Evolutionary conservation across 371 early-diverging fungal genomes (phyloP).

Genomic region (Zopfochytrium polystomum): DNA sequence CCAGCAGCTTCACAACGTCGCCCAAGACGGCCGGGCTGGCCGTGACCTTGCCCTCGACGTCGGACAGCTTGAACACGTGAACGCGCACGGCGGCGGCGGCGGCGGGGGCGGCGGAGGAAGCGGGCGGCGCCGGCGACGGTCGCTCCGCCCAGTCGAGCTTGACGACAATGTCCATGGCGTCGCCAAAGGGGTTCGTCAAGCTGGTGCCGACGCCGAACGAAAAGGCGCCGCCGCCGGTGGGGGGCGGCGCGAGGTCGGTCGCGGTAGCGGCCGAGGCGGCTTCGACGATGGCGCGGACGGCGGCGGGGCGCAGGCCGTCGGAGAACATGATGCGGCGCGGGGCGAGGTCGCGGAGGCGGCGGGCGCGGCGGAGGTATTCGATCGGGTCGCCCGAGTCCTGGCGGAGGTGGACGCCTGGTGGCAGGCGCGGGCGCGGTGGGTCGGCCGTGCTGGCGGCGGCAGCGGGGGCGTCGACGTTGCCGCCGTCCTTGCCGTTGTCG

Average conservation of each 20-base stretch:
- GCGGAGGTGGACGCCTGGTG: neutral
- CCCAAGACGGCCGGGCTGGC: no score
- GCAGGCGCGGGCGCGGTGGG: no score
- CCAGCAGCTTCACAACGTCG: no score
- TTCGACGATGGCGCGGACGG: neutral
- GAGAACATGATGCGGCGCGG: neutral
- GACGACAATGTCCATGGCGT: neutral
- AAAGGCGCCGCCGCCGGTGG: neutral
- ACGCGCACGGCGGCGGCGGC: neutral
- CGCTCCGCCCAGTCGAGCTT: neutral
- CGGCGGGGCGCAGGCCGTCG: neutral
- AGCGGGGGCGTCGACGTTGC: no score
- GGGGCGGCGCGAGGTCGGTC: no score
- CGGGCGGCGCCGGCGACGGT: neutral
- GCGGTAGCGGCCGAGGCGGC: neutral
- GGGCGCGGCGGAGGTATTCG: neutral
- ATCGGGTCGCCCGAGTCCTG: neutral
- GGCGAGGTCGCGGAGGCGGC: no score
- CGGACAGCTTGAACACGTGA: neutral
- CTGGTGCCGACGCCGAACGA: constrained; percentile 6
- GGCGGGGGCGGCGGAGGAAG: neutral
- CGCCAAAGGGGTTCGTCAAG: neutral
- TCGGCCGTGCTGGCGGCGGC: no score
- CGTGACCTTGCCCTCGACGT: neutral
- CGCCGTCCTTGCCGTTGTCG: neutral